A percentile compares a stretch with the other conserved stretches of the same genome.
These are phyloP conservation scores for Verticillium nonalfalfae DNA, from an alignment of 2,329 filamentous ascomycete species.

Conservation along the genomic window DNA sequence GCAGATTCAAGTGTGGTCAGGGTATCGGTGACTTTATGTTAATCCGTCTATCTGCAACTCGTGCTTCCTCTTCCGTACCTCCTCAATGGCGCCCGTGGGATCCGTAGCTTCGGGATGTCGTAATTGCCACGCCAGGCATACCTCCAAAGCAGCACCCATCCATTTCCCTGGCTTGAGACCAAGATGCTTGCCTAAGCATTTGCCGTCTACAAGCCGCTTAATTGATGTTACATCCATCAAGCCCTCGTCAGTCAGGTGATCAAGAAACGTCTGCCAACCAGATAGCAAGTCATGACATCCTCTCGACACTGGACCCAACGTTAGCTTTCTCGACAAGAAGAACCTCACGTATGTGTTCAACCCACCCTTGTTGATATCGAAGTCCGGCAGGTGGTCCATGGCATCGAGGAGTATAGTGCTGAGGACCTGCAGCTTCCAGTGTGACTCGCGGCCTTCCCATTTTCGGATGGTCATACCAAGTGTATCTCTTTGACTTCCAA, in stretches of 20 bases:
- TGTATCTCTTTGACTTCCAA: constrained; percentile 45
- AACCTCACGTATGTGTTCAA: too few relatives aligned
- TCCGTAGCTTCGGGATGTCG: constrained; percentile 65
- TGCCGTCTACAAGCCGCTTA: constrained; percentile 68
- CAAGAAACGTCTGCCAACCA: constrained; percentile 49
- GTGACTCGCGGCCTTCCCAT: constrained; percentile 57
- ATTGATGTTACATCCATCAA: constrained; percentile 52
- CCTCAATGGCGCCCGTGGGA: constrained; percentile 49
- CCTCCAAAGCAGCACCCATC: constrained; percentile 73
- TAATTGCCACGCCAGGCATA: constrained; percentile 84
- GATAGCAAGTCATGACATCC: constrained; percentile 29
- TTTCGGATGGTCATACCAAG: constrained; percentile 69
- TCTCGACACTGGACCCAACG: not conserved
- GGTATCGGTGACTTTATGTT: not conserved
- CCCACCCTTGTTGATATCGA: constrained; percentile 13
- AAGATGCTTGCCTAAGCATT: constrained; percentile 61
- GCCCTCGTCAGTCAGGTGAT: constrained; percentile 47
- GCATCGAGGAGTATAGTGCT: constrained; percentile 63
- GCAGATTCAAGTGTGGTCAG: not conserved
- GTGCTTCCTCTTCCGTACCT: constrained; percentile 42
- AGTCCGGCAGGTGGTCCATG: constrained; percentile 29
- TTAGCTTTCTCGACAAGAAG: not conserved
- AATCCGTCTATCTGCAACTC: constrained; percentile 42
- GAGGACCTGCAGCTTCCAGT: constrained; percentile 67
- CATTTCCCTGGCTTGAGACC: constrained; percentile 71